A percentile compares a stretch with the other conserved stretches of the same genome.
Evolutionary conservation across 495 filamentous ascomycete species (phyloP).

Genomic region (Cercophora sp.): DNA sequence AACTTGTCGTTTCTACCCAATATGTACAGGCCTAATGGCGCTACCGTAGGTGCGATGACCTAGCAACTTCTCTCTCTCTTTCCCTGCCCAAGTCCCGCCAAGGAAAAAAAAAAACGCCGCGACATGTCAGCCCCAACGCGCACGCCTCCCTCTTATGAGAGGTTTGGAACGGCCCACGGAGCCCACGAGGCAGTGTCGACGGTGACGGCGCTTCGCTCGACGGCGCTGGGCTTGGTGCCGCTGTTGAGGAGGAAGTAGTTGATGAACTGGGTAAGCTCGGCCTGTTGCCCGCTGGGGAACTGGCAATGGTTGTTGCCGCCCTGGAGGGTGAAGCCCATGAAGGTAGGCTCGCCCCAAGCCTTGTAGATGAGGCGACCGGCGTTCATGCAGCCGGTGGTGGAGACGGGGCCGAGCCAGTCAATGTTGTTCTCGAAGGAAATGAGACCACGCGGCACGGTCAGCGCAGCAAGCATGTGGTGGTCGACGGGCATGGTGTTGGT

Average conservation of each 20-base stretch:
- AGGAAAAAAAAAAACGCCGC: no score
- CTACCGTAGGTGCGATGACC: no score
- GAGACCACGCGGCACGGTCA: conserved; percentile 46
- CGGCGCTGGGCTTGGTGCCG: conserved; percentile 29
- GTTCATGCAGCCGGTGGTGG: conserved; percentile 53
- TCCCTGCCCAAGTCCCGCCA: background rate
- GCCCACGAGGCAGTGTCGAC: conserved; percentile 38
- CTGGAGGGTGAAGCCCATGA: conserved; percentile 52
- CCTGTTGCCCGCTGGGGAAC: conserved; percentile 38
- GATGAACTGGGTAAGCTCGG: conserved; percentile 50
- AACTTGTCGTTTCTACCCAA: conserved; percentile 9
- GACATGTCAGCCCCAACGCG: no score
- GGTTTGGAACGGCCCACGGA: conserved; percentile 37
- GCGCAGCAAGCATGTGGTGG: conserved; percentile 49
- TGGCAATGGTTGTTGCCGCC: conserved; percentile 51
- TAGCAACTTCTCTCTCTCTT: background rate
- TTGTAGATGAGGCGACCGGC: conserved; percentile 49
- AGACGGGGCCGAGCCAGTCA: conserved; percentile 51
- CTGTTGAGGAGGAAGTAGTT: conserved; percentile 39
- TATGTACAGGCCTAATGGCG: conserved; percentile 15
- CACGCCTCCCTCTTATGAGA: conserved; percentile 21
- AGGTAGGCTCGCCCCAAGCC: conserved; percentile 44
- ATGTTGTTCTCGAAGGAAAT: conserved; percentile 51
- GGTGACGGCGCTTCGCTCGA: conserved; percentile 38
- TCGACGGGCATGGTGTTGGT: conserved; percentile 41